Percentiles rank a stretch among this genome's conserved stretches.
These are phyloP conservation scores for Pythium sukuiense DNA, from an alignment of 352 stramenopile genomes.

Conservation along the genomic window DNA sequence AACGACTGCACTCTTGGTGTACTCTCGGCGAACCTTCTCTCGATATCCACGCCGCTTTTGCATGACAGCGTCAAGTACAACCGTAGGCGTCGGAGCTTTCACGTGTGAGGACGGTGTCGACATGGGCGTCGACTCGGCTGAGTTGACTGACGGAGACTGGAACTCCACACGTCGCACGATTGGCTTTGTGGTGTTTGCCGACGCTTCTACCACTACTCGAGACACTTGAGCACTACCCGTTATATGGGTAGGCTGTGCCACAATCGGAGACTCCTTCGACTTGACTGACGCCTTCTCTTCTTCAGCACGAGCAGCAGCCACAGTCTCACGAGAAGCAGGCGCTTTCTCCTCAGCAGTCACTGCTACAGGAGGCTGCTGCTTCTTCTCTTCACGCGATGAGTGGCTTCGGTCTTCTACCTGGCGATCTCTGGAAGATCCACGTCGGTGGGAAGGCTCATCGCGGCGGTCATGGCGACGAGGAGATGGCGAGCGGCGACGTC, in stretches of 20 bases:
- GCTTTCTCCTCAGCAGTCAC: background rate
- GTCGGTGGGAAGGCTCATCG: background rate
- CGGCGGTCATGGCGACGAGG: conserved; percentile 11
- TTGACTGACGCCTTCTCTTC: background rate
- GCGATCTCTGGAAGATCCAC: background rate
- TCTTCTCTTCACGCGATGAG: background rate
- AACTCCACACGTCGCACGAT: background rate
- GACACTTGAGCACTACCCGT: background rate
- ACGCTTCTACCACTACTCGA: background rate
- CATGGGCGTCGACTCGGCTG: background rate
- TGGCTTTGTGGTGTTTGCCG: background rate
- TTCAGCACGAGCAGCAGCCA: background rate
- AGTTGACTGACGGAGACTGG: background rate
- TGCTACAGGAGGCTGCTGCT: background rate
- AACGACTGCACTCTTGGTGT: conserved; percentile 56
- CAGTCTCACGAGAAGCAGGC: background rate
- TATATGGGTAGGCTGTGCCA: background rate
- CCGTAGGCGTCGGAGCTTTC: background rate
- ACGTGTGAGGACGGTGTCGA: background rate
- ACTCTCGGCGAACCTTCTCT: conserved; percentile 38
- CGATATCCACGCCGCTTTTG: conserved; percentile 16
- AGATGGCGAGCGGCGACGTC: conserved; percentile 6
- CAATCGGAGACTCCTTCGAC: background rate
- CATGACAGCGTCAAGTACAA: conserved; percentile 8
- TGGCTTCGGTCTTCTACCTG: background rate